phyloP scores from a whole-genome alignment of 1,284 basidiomycete genomes.

The Mycosarcoma maydis region DNA sequence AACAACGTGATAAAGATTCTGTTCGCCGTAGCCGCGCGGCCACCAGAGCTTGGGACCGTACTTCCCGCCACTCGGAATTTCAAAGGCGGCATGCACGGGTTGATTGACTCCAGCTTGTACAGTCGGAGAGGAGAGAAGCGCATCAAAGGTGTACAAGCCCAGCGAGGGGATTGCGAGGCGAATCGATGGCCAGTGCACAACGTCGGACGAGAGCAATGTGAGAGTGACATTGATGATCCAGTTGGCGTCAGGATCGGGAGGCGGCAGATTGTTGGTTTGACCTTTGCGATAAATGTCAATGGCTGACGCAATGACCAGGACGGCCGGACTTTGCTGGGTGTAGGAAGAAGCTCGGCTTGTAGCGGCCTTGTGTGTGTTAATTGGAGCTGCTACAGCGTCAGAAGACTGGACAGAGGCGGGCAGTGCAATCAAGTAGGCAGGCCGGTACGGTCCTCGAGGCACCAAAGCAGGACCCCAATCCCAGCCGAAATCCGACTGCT shows the following conservation, averaged over 20 bases:
- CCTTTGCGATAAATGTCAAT: constrained; percentile 53
- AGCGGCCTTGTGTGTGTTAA: too few species aligned
- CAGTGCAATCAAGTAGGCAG: constrained; percentile 40
- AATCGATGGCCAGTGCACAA: constrained; percentile 4
- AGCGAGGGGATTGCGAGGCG: constrained; percentile 25
- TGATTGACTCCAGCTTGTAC: constrained; percentile 24
- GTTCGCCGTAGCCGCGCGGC: constrained; percentile 45
- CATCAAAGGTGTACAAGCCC: constrained; percentile 13
- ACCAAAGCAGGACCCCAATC: constrained; percentile 58
- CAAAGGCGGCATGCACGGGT: constrained; percentile 26
- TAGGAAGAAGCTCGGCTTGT: background rate
- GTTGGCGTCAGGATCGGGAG: constrained; percentile 45
- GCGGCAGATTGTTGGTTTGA: constrained; percentile 48
- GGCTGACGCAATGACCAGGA: constrained; percentile 8
- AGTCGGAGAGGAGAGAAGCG: constrained; percentile 11
- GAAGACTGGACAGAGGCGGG: background rate
- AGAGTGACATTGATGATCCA: constrained; percentile 60
- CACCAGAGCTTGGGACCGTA: constrained; percentile 52
- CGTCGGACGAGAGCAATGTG: constrained; percentile 21
- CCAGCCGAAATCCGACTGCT: constrained; percentile 61
- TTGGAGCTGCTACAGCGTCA: background rate
- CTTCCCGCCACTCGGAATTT: constrained; percentile 25
- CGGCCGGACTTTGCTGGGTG: background rate
- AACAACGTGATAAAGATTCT: constrained; percentile 38
- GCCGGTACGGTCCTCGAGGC: constrained; percentile 39